These are phyloP conservation scores for Apiotrichum gracile DNA, from an alignment of 1,284 basidiomycete species.

Conservation along the genomic window DNA sequence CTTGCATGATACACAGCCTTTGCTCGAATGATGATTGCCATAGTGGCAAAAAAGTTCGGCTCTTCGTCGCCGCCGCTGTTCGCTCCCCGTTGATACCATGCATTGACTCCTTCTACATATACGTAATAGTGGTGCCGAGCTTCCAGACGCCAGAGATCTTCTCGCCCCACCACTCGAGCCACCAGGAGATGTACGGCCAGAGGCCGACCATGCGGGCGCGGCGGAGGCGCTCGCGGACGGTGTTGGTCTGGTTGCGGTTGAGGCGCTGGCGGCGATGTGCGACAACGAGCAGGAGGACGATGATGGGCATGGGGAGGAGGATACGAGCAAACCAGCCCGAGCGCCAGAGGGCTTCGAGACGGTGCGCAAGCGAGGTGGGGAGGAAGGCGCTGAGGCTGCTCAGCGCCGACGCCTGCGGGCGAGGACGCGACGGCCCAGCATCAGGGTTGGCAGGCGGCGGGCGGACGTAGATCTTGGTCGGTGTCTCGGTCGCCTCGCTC, in stretches of 20 bases:
- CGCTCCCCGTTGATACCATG: too few species aligned
- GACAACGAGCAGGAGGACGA: constrained; percentile 8
- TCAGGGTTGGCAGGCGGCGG: not conserved
- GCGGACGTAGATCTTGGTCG: constrained; percentile 8
- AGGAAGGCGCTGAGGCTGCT: constrained; percentile 4
- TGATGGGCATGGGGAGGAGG: constrained; percentile 9
- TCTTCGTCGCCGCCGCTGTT: too few species aligned
- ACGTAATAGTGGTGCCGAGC: constrained; percentile 43
- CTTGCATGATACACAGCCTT: too few species aligned
- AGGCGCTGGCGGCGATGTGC: constrained; percentile 7
- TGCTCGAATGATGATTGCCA: too few species aligned
- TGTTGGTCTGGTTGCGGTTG: not conserved
- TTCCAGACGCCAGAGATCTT: constrained; percentile 41
- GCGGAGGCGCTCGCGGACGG: constrained; percentile 12
- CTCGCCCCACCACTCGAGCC: constrained; percentile 35
- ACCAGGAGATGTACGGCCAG: constrained; percentile 25
- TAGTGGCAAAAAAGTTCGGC: too few species aligned
- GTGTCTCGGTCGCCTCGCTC: constrained; percentile 6
- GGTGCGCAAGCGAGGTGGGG: constrained; percentile 2
- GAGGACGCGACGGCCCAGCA: not conserved
- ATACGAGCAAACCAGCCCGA: constrained; percentile 8
- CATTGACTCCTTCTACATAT: constrained; percentile 34
- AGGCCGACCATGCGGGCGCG: constrained; percentile 10
- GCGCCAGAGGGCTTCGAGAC: constrained; percentile 8
- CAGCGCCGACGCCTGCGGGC: not conserved